Conservation (phyloP, 176 grass and related monocot species). For the Pontederia paniculata region DNA sequence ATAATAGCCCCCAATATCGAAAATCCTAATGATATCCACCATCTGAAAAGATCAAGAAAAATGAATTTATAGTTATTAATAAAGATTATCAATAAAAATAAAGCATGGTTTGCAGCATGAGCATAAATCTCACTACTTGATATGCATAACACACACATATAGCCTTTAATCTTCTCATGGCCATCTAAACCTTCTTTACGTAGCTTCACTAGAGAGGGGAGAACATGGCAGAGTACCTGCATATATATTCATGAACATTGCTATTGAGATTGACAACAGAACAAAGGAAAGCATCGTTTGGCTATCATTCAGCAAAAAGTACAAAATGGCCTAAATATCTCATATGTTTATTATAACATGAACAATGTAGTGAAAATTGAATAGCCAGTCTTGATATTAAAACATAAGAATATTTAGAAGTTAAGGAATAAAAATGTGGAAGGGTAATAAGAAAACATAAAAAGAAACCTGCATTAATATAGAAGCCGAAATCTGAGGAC, state of each 20-base stretch:
- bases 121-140: conserved; percentile 48
- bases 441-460: background rate
- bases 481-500: conserved; percentile 87
- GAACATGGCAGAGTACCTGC: conserved; percentile 68
- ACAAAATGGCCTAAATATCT: no score
- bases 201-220: conserved; percentile 92
- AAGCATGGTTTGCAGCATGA: conserved; percentile 13
- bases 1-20: conserved; percentile 64
- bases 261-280: conserved; percentile 12
- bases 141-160: conserved; percentile 90
- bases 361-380: background rate
- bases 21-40: conserved; percentile 88
- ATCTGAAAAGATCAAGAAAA: conserved; percentile 48
- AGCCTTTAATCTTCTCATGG: conserved; percentile 97
- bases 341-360: background rate
- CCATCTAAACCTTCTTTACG: conserved; percentile 94
- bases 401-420: background rate
- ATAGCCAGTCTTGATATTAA: background rate
- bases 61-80: conserved; percentile 22
- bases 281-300: background rate
- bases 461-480: conserved; percentile 82
- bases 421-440: background rate
- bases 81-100: conserved; percentile 20
- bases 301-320: no score
- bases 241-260: conserved; percentile 15